Base-by-base conservation (phyloP, 2,329 filamentous ascomycete genomes). In the Truncatella angustata region DNA sequence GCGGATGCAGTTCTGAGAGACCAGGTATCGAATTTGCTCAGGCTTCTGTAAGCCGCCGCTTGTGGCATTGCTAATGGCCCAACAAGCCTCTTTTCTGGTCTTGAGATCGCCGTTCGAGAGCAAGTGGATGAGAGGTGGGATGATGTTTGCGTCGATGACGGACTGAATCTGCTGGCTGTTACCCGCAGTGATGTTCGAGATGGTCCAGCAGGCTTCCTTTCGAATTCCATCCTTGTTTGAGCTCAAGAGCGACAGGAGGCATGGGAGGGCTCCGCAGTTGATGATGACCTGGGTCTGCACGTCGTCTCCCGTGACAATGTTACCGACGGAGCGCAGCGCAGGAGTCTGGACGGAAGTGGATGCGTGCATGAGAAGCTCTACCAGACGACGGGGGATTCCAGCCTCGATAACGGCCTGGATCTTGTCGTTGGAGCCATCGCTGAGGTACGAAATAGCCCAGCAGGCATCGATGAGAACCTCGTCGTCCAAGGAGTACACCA, bases 151-250 rank as follows among this genome's bases (percentile, higher is more conserved):
- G 66, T 99, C 94, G 63, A 99, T 88, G 51, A 99, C 94, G 9
- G 91, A 80, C 78, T 99, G 94, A 63, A 99, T 99, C 75, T 99
- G 94, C 53, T 88, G 91, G 34, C 93, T 96, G 80, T 99, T 99
- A 56, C 94, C 94, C 54, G 94, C 94, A 28, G 94, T 99, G 66
- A 99, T 90, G 81, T 99, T 99, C 69, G 92, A 97, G 64, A 99
- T 99, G 47, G 94, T 99, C 94, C 94, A 99, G 85, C 94, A 99
- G 24, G 94, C 94, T 74, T 99, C 94, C 81, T 99, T 99, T 60
- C 94, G 91, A 61, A 99, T 99, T 23, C 94, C 94, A 66, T 99
- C 94, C 82, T 99, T 99, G 67, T 90, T 94, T 32, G 93, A 97
- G 80, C 92, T 93, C 57, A 99, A 79, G 16, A 99, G 86, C 32